Conservation (phyloP, 108 stramenopile species). For the Asterionellopsis glacialis region DNA sequence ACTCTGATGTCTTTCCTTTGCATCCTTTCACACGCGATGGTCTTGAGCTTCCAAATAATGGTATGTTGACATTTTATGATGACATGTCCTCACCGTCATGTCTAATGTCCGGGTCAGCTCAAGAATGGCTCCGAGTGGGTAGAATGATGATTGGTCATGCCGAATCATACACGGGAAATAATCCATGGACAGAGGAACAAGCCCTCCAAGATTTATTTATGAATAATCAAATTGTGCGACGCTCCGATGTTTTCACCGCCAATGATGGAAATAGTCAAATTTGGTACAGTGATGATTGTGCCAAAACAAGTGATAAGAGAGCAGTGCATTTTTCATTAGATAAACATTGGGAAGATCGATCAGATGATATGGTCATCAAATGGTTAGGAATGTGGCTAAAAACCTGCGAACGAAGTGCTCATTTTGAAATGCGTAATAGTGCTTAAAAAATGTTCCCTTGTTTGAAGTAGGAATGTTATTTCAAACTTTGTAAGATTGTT, state of each 20-base stretch:
- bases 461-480: too few species aligned
- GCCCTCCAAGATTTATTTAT: neutral
- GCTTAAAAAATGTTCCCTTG: too few species aligned
- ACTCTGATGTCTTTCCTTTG: slow-evolving; percentile 8
- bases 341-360: neutral
- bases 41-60: slow-evolving; percentile 5
- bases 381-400: slow-evolving; percentile 6
- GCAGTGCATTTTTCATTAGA: slow-evolving; percentile 1
- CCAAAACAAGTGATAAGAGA: neutral
- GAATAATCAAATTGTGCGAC: neutral
- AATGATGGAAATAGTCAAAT: neutral
- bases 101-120: slow-evolving; percentile 3
- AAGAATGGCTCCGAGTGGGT: slow-evolving; percentile 6
- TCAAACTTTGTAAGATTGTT: too few species aligned
- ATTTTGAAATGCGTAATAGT: neutral
- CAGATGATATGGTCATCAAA: slow-evolving; percentile 5
- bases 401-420: slow-evolving; percentile 2
- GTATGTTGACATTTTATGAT: slow-evolving; percentile 4
- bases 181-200: neutral
- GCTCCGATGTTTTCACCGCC: neutral
- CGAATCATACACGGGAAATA: neutral
- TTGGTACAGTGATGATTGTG: slow-evolving; percentile 1
- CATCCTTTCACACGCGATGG: slow-evolving; percentile 3
- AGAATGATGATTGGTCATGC: neutral
- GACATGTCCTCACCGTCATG: neutral